Base-by-base conservation (phyloP, 331 rosid species). In the Quercus phellos region DNA sequence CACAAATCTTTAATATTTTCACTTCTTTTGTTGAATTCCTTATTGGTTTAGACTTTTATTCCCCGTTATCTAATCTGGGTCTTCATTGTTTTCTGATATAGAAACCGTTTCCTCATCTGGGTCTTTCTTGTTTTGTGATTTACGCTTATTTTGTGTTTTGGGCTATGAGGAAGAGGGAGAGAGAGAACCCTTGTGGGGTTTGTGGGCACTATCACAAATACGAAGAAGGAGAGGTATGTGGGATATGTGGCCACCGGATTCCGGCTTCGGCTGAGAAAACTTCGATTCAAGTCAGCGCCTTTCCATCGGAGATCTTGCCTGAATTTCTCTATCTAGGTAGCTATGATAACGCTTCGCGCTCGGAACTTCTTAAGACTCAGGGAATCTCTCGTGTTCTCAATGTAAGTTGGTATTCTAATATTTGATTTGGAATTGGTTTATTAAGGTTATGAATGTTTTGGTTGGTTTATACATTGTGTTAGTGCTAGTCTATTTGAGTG, bases 141-240 rank as follows among this genome's bases (percentile, higher is more conserved):
- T 66, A 11, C 76, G 54, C 81, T 79, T 13, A 54, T 58, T 59
- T 75, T 46, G 60, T 72, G 46, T 38, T 24, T 51, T 21, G 70
- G 75, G 79, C 51, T 68, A 95, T 95, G 99, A 93, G 98, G 90
- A 95, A 95, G 84, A 89, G 98, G 81, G 99, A 95, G 86, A 93
- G 99, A 70, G 99, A 95, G 84, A 95, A 95, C 70, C 99, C 99
- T 58, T 95, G 99, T 76, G 98, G 92, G 70, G 88, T 95, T 74
- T 95, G 99, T 74, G 98, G 99, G 43, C 99, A 95, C 85, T 95
- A 93, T 84, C 98, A 95, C 89, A 95, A 95, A 77, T 90, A 82
- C 60, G 99, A 95, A 76, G 99, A 95, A 82, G 99, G 99, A 6
- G 98, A 94, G 83, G 96, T 95, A n/a, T 95, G 99, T 79, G 90